Base-by-base conservation (phyloP, 2,329 filamentous ascomycete species). In the Fusarium drepaniforme region DNA sequence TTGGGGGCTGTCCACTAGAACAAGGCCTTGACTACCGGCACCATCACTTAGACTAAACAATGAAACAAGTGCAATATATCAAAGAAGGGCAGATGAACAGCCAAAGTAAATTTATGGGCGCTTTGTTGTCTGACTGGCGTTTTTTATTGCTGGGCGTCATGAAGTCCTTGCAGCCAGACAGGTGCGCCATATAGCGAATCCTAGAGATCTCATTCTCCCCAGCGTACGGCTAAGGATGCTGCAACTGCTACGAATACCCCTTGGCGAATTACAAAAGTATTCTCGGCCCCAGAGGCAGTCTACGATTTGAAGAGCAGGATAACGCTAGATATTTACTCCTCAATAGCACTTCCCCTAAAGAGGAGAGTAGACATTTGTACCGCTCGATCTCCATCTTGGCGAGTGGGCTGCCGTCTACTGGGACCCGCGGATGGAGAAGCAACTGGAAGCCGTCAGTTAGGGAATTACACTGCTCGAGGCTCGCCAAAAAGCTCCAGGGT, bases 101-200 rank as follows among this genome's bases (percentile, higher is more conserved):
- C 1, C 6, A 1, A 4, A 9, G 18, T 1, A 53, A 53, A 13
- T 30, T 12, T 8, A 1, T 30, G 6, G 6, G 3, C n/a, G 6
- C 16, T 53, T 8, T 30, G 6, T 51, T 12, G 9, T 30, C 16
- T 30, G 6, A 30, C 15, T n/a, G 8, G 44, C 25, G 1, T 49
- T 49, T 49, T 46, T 49, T n/a, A 11, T 21, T 7, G 46, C 12
- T 30, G 13, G 21, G 8, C 44, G 4, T 8, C 7, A 30, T 30
- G 28, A 46, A 46, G 44, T 7, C 13, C 21, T 46, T 25, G 13
- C 44, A 5, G 13, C 8, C 2, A 9, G 44, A 25, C 6, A 23
- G 42, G 21, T 23, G 12, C 12, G 23, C 42, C 21, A 23, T 2
- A 8, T 6, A 2, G 15, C 13, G 21, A 8, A 49, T 49, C 44